These are phyloP conservation scores for Entelexis paramagnoliae DNA, from an alignment of 1,139 yeast genomes.

Conservation along the genomic window DNA sequence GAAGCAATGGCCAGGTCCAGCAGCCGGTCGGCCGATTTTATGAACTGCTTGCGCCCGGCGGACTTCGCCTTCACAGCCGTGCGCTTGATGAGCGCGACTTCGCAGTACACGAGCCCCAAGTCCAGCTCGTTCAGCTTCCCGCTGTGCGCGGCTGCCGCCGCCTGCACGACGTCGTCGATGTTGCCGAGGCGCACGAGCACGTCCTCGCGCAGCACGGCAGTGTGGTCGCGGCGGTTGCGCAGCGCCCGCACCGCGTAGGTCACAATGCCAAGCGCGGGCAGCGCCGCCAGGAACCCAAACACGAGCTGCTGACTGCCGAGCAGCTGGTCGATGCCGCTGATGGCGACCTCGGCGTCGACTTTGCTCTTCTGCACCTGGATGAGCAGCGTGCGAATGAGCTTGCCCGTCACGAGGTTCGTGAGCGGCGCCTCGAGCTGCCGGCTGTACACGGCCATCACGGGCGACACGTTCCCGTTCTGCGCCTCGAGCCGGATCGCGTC, in stretches of 20 bases:
- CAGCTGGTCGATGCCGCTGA: slow-evolving; percentile 80
- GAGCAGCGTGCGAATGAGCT: slow-evolving; percentile 61
- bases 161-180: slow-evolving; percentile 13
- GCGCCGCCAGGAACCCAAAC: slow-evolving; percentile 79
- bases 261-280: slow-evolving; percentile 42
- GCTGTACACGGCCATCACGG: slow-evolving; percentile 74
- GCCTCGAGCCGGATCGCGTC: slow-evolving; percentile 31
- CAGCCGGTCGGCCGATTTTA: slow-evolving; percentile 10
- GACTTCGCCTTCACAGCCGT: background rate
- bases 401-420: slow-evolving; percentile 52
- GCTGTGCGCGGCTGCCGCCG: background rate
- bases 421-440: slow-evolving; percentile 62
- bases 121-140: slow-evolving; percentile 6
- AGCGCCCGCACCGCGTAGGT: background rate
- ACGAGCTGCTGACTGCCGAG: slow-evolving; percentile 85
- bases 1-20: slow-evolving; percentile 7
- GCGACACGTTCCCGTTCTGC: slow-evolving; percentile 60
- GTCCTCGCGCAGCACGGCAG: slow-evolving; percentile 2
- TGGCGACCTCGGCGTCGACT: slow-evolving; percentile 87
- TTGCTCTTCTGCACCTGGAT: slow-evolving; percentile 91
- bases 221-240: slow-evolving; percentile 3
- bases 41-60: slow-evolving; percentile 7
- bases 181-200: slow-evolving; percentile 3
- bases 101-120: slow-evolving; percentile 16
- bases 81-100: slow-evolving; percentile 5